Conservation (phyloP, 2,329 filamentous ascomycete genomes). For the Apiospora phragmitis region DNA sequence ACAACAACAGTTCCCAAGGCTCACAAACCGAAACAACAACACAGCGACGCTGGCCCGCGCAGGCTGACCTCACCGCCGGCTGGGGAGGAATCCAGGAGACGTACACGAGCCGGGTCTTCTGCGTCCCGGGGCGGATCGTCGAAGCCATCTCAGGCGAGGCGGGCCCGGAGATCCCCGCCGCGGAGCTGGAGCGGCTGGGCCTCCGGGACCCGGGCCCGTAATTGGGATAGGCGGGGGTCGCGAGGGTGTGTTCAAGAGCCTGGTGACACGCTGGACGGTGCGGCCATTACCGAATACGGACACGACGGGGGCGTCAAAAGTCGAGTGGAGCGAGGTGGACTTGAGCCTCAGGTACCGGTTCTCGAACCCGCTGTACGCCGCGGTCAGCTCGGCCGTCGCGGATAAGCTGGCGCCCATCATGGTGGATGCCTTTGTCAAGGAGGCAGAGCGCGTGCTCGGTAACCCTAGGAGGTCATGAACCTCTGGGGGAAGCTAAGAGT, state of each 20-base stretch:
- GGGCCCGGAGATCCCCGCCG: constrained; percentile 41
- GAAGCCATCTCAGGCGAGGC: constrained; percentile 73
- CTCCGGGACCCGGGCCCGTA: constrained; percentile 18
- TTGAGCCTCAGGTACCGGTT: constrained; percentile 82
- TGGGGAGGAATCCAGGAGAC: constrained; percentile 82
- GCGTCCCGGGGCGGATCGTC: constrained; percentile 69
- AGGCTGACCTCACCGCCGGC: constrained; percentile 79
- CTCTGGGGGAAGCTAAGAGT: background rate
- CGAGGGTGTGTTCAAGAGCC: constrained; percentile 62
- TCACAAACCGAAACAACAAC: no score
- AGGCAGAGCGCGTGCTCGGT: constrained; percentile 63
- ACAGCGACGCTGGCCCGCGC: constrained; percentile 63
- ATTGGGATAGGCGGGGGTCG: background rate
- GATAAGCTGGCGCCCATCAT: constrained; percentile 83
- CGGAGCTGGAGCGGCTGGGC: constrained; percentile 32
- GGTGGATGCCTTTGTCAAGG: constrained; percentile 89
- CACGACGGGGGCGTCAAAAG: constrained; percentile 27
- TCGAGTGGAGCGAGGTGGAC: constrained; percentile 68
- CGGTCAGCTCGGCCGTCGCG: constrained; percentile 78
- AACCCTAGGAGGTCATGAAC: background rate
- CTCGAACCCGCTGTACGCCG: constrained; percentile 82
- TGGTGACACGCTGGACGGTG: constrained; percentile 71
- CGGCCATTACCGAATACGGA: constrained; percentile 41
- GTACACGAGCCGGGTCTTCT: constrained; percentile 79
- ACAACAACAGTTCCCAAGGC: background rate